Base-by-base conservation (phyloP, 2,329 filamentous ascomycete species). In the Aspergillus niger region DNA sequence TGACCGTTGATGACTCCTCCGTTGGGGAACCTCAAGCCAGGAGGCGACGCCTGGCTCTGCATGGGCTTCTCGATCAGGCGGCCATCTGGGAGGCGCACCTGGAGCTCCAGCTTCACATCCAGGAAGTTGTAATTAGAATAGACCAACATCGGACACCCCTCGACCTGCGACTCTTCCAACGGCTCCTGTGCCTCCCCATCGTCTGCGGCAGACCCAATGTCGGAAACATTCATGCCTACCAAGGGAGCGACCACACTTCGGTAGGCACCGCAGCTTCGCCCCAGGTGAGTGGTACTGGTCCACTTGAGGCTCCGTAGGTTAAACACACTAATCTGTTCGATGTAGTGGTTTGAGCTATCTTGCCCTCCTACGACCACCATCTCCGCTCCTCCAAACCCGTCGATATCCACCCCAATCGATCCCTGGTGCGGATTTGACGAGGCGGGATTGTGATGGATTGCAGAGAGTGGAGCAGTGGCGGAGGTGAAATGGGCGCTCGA, bases 81-180 rank as follows among this genome's bases (percentile, higher is more conserved):
- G 30, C 95, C 94, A 73, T 98, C 93, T 1, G 91, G 86, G 8
- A 90, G 83, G 55, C 95, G 87, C 51, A 99, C 87, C 76, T 98
- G 95, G 39, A 99, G 81, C 76, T 99, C 95, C 24, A 99, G 81
- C 74, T 97, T 98, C 66, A 99, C 95, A 69, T 99, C 94, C 58
- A 99, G 77, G 71, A 99, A 99, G 77, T 99, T 98, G 78, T 99
- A 99, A 74, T 99, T 99, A 24, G 94, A 98, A 76, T 99, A 99
- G 49, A 99, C 96, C 63, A 99, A 84, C 92, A 98, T 97, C 3
- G 86, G 82, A 6, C 84, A 82, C 15, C 83, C 85, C 24, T 76
- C 68, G 28, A 66, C 68, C 55, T 70, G 71, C 28, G 63, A 67
- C 44, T 69, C 67, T 53, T 69, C 71, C 38, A 64, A 66, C 3